Evolutionary conservation across 192 early-diverging fungal species (phyloP), one percentile per base, ranked within the genome.

Genomic region (Coemansia asiatica): DNA sequence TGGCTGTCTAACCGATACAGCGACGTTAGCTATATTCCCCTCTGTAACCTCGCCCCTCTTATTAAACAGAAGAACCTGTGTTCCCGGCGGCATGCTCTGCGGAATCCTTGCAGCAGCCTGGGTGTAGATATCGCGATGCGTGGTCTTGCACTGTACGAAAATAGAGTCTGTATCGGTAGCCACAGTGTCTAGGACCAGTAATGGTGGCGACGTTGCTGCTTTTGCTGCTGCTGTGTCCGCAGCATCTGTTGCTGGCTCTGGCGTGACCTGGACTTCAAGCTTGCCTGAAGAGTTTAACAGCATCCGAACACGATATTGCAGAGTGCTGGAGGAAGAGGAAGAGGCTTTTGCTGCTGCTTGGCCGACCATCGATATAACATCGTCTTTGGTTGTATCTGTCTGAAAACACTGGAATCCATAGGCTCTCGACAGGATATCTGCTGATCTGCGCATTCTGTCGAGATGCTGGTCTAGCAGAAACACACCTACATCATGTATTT

Each of bases 111-210:
- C 53, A 0, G 36, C 64, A 6, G 76, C 76, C n/a, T 38, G 27
- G 9, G 36, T 38, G 63, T 79, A 79, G 23, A 79, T 63, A 1
- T 33, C 38, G 13, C 76, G 76, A n/a, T 61, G 54, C 13, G 76
- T 79, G 3, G 76, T 79, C 54, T 79, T 79, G 70, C 76, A 79
- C 3, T 23, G 29, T 1, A 74, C 67, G 60, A 79, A 79, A 18
- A 70, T 61, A 22, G 68, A 71, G 26, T 68, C 60, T 15, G 50
- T 58, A 35, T 46, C 31, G 21, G 50, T 71, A 6, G 64, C 50
- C 68, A 70, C 55, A 6, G 40, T 21, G 64, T 76, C 74, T 1
- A 76, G 68, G 0, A 76, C 68, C 60, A 75, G 67, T 36, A 36
- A 13, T 6, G 63, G 51, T 35, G 29, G 28, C 35, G 13, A 12